A percentile compares a stretch with the other conserved stretches of the same genome.
Conservation (phyloP, 805 yeast species). For the Priceomyces medius region DNA sequence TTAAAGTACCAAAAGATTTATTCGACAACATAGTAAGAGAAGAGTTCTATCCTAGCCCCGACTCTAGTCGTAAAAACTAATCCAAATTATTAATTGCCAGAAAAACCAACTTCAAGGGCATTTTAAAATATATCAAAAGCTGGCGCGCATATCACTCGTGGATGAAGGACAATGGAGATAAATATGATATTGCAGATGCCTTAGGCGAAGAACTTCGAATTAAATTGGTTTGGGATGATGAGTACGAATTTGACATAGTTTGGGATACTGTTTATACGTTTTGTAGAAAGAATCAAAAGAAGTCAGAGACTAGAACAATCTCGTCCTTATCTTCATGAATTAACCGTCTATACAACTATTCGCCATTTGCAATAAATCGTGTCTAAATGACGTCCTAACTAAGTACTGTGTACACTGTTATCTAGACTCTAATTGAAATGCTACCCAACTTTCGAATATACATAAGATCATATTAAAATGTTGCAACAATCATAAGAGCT, state of each 20-base stretch:
- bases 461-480: too few relatives aligned
- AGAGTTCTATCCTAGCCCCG: conserved; percentile 21
- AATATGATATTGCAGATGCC: conserved; percentile 47
- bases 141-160: conserved; percentile 41
- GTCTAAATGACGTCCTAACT: too few relatives aligned
- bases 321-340: too few relatives aligned
- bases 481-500: too few relatives aligned
- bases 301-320: too few relatives aligned
- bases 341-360: too few relatives aligned
- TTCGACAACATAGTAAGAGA: conserved; percentile 24
- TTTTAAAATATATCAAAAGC: conserved; percentile 29
- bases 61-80: conserved; percentile 17
- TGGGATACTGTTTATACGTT: conserved; percentile 59
- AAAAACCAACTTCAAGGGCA: conserved; percentile 18
- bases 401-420: too few relatives aligned
- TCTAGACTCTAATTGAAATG: too few relatives aligned
- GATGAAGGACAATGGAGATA: conserved; percentile 32
- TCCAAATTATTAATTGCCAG: conserved; percentile 23
- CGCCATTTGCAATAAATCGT: too few relatives aligned
- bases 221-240: conserved; percentile 46
- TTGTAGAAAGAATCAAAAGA: conserved; percentile 29
- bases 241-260: conserved; percentile 40
- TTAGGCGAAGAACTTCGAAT: conserved; percentile 44
- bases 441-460: too few relatives aligned
- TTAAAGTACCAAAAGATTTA: conserved; percentile 31